These are phyloP conservation scores for Pontederia crassipes DNA, from an alignment of 176 grass and related monocot species.

Conservation along the genomic window DNA sequence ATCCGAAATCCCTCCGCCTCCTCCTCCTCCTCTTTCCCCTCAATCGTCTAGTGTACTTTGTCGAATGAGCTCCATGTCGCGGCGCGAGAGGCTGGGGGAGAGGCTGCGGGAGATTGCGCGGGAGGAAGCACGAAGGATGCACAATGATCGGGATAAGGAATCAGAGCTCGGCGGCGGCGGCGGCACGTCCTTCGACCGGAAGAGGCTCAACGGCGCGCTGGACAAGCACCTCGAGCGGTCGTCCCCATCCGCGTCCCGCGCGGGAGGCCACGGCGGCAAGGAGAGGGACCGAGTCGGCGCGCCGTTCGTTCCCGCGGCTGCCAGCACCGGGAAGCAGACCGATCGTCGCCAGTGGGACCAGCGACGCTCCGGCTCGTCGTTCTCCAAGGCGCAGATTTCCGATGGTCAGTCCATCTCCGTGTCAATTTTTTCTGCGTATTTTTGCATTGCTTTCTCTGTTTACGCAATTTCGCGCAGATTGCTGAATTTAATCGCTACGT, in stretches of 20 bases:
- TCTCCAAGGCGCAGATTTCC: constrained; percentile 5
- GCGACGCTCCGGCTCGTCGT: not conserved
- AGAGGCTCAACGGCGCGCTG: constrained; percentile 4
- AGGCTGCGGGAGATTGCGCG: not conserved
- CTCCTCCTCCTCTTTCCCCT: no score
- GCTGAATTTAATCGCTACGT: no score
- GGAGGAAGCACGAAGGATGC: not conserved
- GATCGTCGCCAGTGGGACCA: not conserved
- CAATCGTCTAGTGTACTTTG: no score
- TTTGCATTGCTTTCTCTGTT: no score
- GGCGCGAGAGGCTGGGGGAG: not conserved
- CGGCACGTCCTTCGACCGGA: not conserved
- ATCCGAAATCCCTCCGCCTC: no score
- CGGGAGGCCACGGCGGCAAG: not conserved
- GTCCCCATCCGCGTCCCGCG: not conserved
- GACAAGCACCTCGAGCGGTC: constrained; percentile 7
- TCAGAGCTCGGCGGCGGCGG: not conserved
- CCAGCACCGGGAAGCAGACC: not conserved
- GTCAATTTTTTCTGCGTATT: no score
- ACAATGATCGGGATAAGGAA: not conserved
- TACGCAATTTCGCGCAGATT: no score
- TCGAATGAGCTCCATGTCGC: no score
- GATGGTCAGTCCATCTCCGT: not conserved
- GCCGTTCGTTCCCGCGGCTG: not conserved
- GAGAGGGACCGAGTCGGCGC: not conserved